Evolutionary conservation across 176 grass and related monocot genomes (phyloP), one percentile per base, ranked within the genome.

Genomic region (Pontederia paniculata): DNA sequence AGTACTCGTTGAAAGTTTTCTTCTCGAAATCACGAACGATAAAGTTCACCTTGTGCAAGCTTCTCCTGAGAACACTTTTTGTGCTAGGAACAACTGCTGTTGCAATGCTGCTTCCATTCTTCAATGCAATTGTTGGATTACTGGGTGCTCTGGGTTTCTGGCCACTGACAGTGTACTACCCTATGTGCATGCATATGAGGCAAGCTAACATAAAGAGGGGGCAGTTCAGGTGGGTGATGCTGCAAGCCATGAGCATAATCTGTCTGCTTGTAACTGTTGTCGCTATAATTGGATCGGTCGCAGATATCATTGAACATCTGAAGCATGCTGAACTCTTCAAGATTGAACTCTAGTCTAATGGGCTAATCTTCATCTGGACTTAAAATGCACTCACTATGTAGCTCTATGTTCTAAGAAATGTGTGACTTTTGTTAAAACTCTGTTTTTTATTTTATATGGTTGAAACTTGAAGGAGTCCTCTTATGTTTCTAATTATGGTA

Each of bases 81-180:
- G 85, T 95, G 50, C 46, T 70, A 12, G 5, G 43, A 21, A 95
- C 89, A 11, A 95, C 89, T n/a, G 2, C 89, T 18, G 76, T 89
- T 45, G 82, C 89, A 9, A 67, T 95, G 19, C 63, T 86, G 89
- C 81, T 89, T 16, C 90, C 90, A 15, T 89, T 95, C 85, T 95
- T 89, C 79, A 95, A 95, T n/a, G n/a, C n/a, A n/a, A n/a, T n/a
- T n/a, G 74, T 96, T 0, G 91, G 91, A 14, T 49, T 96, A 54
- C 82, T 96, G 5, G 91, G 91, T 12, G 77, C 91, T 23, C 15
- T 83, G 22, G 85, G 82, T 10, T 96, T 96, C 77, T 96, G 80
- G 74, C 86, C 91, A 45, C 50, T 89, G 16, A 96, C 91, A 6
- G 91, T 96, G 1, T 89, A 87, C 78, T 96, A 81, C 63, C 91